Percentiles rank a stretch among this genome's conserved stretches.
phyloP scores from a whole-genome alignment of 139 green algal species.

The Haematococcus sp. region DNA sequence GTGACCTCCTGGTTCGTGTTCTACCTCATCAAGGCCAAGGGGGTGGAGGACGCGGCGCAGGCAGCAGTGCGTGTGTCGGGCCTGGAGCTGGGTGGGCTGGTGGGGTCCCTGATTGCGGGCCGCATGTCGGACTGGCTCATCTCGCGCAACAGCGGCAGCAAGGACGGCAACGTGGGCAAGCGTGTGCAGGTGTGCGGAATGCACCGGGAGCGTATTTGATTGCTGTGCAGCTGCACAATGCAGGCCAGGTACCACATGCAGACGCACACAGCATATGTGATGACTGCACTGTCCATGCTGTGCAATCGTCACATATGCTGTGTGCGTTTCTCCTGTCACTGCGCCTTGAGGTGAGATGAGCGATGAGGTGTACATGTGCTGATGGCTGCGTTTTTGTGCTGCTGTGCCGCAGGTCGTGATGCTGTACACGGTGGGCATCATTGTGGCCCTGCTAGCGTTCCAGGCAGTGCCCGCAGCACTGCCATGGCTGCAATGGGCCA shows the following conservation, averaged over 20 bases:
- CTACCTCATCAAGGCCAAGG: slow-evolving; percentile 93
- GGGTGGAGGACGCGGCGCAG: slow-evolving; percentile 72
- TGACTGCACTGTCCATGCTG: too few relatives aligned
- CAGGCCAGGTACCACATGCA: too few relatives aligned
- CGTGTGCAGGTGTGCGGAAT: slow-evolving; percentile 72
- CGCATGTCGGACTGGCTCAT: slow-evolving; percentile 77
- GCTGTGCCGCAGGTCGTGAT: slow-evolving; percentile 86
- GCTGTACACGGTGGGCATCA: slow-evolving; percentile 88
- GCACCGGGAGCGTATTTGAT: background rate
- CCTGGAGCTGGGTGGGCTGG: slow-evolving; percentile 93
- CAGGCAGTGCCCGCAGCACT: slow-evolving; percentile 59
- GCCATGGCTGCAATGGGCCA: slow-evolving; percentile 77
- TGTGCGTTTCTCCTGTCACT: too few relatives aligned
- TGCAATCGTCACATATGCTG: too few relatives aligned
- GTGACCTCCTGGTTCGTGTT: slow-evolving; percentile 94
- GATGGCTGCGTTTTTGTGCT: background rate
- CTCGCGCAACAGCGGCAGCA: slow-evolving; percentile 35
- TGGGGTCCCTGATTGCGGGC: slow-evolving; percentile 87
- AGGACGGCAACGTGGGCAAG: slow-evolving; percentile 84
- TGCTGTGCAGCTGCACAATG: background rate
- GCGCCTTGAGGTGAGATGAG: background rate
- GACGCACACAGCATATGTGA: too few relatives aligned
- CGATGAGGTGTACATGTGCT: background rate
- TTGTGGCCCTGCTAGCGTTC: slow-evolving; percentile 70
- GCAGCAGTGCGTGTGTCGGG: slow-evolving; percentile 85